Conservation (phyloP, 2,329 filamentous ascomycete species). For the Teratosphaeriaceae sp. region DNA sequence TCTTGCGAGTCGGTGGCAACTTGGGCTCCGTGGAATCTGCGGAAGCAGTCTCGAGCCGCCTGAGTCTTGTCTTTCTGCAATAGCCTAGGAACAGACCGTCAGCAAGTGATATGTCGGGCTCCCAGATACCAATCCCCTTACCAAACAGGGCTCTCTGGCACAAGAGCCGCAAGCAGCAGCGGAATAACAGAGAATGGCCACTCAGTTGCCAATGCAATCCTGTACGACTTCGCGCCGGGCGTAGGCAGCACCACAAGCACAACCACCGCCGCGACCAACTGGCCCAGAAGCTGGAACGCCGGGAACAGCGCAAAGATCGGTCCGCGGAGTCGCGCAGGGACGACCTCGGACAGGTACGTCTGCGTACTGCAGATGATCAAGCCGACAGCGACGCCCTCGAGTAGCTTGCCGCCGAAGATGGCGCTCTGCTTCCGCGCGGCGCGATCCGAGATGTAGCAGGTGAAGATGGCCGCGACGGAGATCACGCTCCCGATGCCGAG, state of each 20-base stretch:
- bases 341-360: constrained; percentile 48
- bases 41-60: background rate
- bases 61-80: constrained; percentile 36
- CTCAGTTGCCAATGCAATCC: constrained; percentile 38
- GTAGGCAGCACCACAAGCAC: constrained; percentile 32
- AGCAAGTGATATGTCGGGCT: too few relatives aligned
- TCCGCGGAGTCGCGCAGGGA: constrained; percentile 41
- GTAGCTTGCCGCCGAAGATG: constrained; percentile 28
- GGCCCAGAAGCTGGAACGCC: constrained; percentile 43
- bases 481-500: constrained; percentile 2
- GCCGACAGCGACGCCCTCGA: constrained; percentile 42
- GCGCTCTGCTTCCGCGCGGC: constrained; percentile 21
- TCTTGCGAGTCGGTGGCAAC: constrained; percentile 17
- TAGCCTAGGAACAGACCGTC: constrained; percentile 17
- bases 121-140: background rate
- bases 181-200: constrained; percentile 41
- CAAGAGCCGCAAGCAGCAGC: constrained; percentile 36
- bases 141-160: constrained; percentile 48
- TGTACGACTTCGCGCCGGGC: constrained; percentile 29
- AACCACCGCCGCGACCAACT: constrained; percentile 41
- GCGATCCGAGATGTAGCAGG: constrained; percentile 19
- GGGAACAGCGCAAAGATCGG: constrained; percentile 45
- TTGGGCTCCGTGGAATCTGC: background rate
- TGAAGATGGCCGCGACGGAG: background rate
- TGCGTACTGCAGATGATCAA: constrained; percentile 43